Base-by-base conservation (phyloP, 768 basidiomycete genomes). In the Leccinum variicolor region DNA sequence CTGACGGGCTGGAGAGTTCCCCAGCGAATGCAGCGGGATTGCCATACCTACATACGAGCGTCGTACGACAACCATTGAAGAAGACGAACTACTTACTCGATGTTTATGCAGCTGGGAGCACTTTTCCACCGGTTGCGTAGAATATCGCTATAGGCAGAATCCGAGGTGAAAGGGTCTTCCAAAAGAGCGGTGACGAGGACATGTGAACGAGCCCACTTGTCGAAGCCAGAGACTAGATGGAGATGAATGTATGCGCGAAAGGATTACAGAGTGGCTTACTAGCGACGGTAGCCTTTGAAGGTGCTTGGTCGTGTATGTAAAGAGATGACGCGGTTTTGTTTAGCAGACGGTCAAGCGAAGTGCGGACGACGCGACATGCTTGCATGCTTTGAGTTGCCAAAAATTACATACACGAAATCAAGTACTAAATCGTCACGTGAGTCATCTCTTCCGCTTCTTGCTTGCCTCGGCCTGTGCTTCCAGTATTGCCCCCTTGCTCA, bases 401-500 rank as follows among this genome's bases (percentile, higher is more conserved):
- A 56, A 46, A 43, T 41, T 54, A 52, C 31, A 29, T 4, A 13
- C 10, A 15, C 17, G 28, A 8, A 5, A 11, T 50, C 28, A 3
- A 39, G 43, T 58, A 64, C 3, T 10, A 21, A 6, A 26, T 1
- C 14, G 41, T 57, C 66, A 67, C 66, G 66, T 67, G 64, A 69
- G 1, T 62, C 56, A 61, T 52, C 52, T 45, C 56, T 63, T 67
- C 60, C 61, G 60, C 25, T 71, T 65, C 55, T 47, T 64, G 45
- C 52, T 61, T 5, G 67, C 67, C 53, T 68, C 65, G 0, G 63
- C 66, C 55, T 89, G 88, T 0, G 90, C 90, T 64, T 90, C 82
- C 57, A 81, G 74, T 59, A 96, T 94, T 3, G 84, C 89, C 23
- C 81, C 82, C 57, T 84, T 83, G 68, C 90, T 94, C 52, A 97